Percentiles rank a stretch among this genome's conserved stretches.
Evolutionary conservation across 176 grass and related monocot species (phyloP).

Genomic region (Cocos nucifera): DNA sequence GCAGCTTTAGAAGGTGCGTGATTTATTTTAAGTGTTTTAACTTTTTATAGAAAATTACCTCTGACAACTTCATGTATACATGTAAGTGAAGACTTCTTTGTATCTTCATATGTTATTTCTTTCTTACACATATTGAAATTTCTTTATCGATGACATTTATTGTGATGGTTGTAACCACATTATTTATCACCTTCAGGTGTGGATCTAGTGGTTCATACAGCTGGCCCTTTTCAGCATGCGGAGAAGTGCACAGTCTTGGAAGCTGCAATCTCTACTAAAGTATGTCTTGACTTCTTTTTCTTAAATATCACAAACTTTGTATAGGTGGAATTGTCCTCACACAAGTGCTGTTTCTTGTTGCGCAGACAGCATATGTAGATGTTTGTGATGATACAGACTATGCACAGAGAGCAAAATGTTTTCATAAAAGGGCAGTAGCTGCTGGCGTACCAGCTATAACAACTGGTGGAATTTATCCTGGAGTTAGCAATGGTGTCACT

Average conservation of each 20-base stretch:
- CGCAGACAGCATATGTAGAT: slow-evolving; percentile 83
- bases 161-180: neutral
- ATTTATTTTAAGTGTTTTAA: neutral
- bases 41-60: too few relatives aligned
- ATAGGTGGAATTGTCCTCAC: too few relatives aligned
- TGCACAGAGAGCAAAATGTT: slow-evolving; percentile 63
- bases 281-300: slow-evolving; percentile 1
- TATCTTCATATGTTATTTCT: slow-evolving; percentile 3
- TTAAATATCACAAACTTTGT: too few relatives aligned
- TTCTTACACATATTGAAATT: neutral
- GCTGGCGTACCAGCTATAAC: slow-evolving; percentile 79
- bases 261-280: slow-evolving; percentile 82
- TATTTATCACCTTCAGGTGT: slow-evolving; percentile 32
- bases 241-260: slow-evolving; percentile 59
- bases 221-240: slow-evolving; percentile 74
- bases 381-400: slow-evolving; percentile 85
- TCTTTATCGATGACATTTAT: neutral
- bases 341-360: neutral
- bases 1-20: slow-evolving; percentile 42
- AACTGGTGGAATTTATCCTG: slow-evolving; percentile 92
- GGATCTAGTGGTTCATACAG: slow-evolving; percentile 80
- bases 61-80: too few relatives aligned
- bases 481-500: slow-evolving; percentile 81
- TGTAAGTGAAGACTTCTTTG: too few relatives aligned
- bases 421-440: slow-evolving; percentile 65